Evolutionary conservation across 2,329 filamentous ascomycete species (phyloP), one percentile per base, ranked within the genome.

Genomic region (Cordyceps javanica): DNA sequence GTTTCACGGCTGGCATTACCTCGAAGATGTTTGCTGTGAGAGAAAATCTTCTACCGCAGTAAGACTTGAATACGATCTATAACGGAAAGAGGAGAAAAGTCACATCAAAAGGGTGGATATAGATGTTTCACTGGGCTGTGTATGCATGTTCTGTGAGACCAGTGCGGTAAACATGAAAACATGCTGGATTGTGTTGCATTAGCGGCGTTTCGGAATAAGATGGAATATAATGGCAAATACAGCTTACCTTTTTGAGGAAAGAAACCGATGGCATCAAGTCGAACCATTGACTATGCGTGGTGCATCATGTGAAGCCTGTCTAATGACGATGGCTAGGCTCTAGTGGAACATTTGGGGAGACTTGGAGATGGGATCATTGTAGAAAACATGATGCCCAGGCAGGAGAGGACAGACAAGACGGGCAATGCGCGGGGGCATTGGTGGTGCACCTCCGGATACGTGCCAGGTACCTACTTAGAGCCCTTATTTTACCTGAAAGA

Each of bases 21-120:
- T 87, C 90, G 64, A 99, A 99, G 86, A 96, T 99, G 93, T 99
- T 99, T 73, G 92, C 92, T 39, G 90, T 97, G 61, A 87, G 92
- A 70, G 83, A 84, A 64, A 86, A 84, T 72, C 72, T 87, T 64
- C 70, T 85, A 67, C 82, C 83, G 46, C 81, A 85, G 75, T 74
- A 72, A 65, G 13, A 8, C 45, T 36, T 14, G 32, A 21, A 23
- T 34, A 36, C 13, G 36, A 30, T n/a, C 16, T 26, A 30, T 26
- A 21, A 32, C 13, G 19, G 25, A 49, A 36, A 58, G n/a, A n/a
- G 38, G 48, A 46, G 19, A 48, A 28, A 45, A 46, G 30, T 9
- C 10, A 51, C 14, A 13, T 8, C 26, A 45, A 30, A 32, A 57
- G 41, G 32, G 34, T 41, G 42, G 44, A 30, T 42, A 57, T 50